Evolutionary conservation across 495 filamentous ascomycete genomes (phyloP).

Genomic region (Penicillium dipodomyicola): DNA sequence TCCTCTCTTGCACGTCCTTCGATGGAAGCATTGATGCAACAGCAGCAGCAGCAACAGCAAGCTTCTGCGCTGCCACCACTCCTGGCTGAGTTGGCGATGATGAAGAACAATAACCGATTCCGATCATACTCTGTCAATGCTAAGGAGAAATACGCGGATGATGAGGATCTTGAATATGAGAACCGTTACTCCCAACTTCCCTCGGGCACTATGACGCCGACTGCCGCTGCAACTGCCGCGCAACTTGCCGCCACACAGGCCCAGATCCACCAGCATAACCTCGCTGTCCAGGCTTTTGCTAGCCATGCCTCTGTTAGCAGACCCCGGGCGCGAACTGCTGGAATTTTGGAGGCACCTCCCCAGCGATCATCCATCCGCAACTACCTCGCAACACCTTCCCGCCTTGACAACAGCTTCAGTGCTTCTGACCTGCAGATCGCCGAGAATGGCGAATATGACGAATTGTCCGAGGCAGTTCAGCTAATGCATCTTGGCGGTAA

Average conservation of each 20-base stretch:
- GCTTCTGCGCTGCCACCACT: constrained; percentile 61
- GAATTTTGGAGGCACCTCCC: constrained; percentile 81
- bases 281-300: constrained; percentile 88
- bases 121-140: constrained; percentile 98
- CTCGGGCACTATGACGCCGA: constrained; percentile 67
- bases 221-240: constrained; percentile 65
- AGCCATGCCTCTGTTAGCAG: constrained; percentile 76
- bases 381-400: constrained; percentile 74
- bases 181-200: constrained; percentile 55
- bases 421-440: constrained; percentile 71
- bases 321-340: constrained; percentile 84
- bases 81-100: constrained; percentile 74
- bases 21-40: constrained; percentile 46
- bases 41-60: constrained; percentile 56
- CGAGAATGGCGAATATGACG: constrained; percentile 72
- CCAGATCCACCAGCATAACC: constrained; percentile 88
- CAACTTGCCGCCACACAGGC: constrained; percentile 80
- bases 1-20: constrained; percentile 63
- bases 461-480: constrained; percentile 71
- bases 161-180: constrained; percentile 81
- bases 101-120: constrained; percentile 80
- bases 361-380: constrained; percentile 67
- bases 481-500: constrained; percentile 68
- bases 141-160: constrained; percentile 93
- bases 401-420: constrained; percentile 80